A percentile compares a stretch with the other conserved stretches of the same genome.
Conservation (phyloP, 805 yeast genomes). For the Saccharomycopsis schoenii region DNA sequence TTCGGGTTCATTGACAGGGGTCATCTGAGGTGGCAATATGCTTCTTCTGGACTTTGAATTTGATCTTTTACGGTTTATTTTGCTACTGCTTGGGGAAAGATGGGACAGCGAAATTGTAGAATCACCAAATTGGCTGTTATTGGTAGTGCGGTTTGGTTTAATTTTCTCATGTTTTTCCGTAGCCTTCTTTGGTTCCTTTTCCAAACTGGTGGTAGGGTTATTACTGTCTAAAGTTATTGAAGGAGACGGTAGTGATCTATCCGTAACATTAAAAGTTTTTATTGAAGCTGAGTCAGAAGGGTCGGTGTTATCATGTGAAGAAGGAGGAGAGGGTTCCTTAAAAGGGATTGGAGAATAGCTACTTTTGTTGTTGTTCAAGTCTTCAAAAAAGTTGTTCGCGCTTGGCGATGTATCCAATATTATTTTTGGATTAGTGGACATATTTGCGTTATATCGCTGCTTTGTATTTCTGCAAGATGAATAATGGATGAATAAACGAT, state of each 20-base stretch:
- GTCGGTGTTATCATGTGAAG: background rate
- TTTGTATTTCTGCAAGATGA: background rate
- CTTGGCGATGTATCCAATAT: constrained; percentile 1
- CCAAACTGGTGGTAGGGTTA: background rate
- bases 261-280: background rate
- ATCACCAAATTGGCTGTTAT: background rate
- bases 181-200: background rate
- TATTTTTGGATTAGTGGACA: background rate
- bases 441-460: background rate
- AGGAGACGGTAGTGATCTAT: background rate
- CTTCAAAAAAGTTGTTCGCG: constrained; percentile 8
- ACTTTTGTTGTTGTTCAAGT: constrained; percentile 4
- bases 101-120: background rate
- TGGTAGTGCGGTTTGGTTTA: background rate
- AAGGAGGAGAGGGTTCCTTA: background rate
- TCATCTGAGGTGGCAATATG: constrained; percentile 2
- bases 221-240: background rate
- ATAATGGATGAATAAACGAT: too few species aligned
- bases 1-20: background rate
- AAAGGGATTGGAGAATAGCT: background rate
- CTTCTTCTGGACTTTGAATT: constrained; percentile 12
- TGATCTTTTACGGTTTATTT: constrained; percentile 9
- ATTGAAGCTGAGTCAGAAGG: background rate
- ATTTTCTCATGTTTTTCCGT: background rate
- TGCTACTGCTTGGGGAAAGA: background rate